Conservation (phyloP, 2,329 filamentous ascomycete genomes). For the Mollisiaceae sp. region DNA sequence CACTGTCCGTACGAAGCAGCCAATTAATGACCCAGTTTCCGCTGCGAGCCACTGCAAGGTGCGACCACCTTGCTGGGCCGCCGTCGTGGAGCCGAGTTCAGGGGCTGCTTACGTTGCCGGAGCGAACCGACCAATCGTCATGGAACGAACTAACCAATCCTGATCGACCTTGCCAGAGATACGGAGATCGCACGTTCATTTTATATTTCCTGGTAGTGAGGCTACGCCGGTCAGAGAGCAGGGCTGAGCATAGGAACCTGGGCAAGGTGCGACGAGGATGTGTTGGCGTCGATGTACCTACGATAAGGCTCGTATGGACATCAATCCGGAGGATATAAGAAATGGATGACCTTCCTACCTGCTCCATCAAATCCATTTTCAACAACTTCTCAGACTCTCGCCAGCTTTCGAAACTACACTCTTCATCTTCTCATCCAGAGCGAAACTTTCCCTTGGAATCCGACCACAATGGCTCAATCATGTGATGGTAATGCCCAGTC, state of each 20-base stretch:
- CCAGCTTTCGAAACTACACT: background rate
- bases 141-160: slow-evolving; percentile 6
- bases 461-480: background rate
- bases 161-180: background rate
- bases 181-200: no score
- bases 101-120: background rate
- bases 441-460: background rate
- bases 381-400: background rate
- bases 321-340: background rate
- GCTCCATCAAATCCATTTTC: background rate
- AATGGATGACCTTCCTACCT: background rate
- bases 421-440: background rate
- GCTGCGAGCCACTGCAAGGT: background rate
- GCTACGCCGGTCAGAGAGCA: background rate
- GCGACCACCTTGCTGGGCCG: background rate
- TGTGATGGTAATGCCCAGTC: background rate
- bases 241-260: background rate
- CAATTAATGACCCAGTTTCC: background rate
- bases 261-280: background rate
- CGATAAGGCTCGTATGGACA: background rate
- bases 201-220: background rate
- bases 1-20: slow-evolving; percentile 11
- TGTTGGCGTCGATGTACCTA: background rate
- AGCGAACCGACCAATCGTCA: background rate
- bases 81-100: background rate